Percentiles rank a stretch among this genome's conserved stretches.
phyloP scores from a whole-genome alignment of 148 eudicot species.

The Persicaria tinctoria region DNA sequence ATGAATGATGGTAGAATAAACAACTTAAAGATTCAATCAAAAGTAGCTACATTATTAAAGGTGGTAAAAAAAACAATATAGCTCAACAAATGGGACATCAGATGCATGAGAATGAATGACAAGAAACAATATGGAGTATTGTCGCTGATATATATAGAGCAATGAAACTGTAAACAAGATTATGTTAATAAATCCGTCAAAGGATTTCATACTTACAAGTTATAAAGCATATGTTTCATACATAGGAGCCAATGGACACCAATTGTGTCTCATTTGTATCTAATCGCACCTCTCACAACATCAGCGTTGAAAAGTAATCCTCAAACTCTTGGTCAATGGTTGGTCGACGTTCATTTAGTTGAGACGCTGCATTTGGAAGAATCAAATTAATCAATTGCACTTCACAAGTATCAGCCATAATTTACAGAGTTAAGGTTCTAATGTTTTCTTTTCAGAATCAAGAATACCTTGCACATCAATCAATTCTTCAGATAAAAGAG shows the following conservation, averaged over 20 bases:
- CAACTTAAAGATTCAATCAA: too few species aligned
- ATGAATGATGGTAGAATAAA: too few species aligned
- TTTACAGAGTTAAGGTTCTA: not conserved
- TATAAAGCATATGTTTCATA: not conserved
- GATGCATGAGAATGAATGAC: not conserved
- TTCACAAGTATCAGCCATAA: not conserved
- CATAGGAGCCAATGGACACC: not conserved
- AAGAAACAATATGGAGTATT: not conserved
- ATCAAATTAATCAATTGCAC: not conserved
- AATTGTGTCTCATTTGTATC: not conserved
- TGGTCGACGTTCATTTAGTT: slow-evolving; percentile 15
- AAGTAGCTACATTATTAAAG: too few species aligned
- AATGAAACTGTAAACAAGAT: not conserved
- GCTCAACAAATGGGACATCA: not conserved
- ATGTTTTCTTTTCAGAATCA: not conserved
- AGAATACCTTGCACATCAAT: not conserved
- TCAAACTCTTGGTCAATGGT: slow-evolving; percentile 41
- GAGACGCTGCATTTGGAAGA: slow-evolving; percentile 23
- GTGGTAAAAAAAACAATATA: too few species aligned
- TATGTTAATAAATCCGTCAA: not conserved
- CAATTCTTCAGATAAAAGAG: too few species aligned
- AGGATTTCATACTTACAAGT: not conserved
- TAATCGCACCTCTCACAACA: slow-evolving; percentile 19
- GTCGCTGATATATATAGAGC: not conserved
- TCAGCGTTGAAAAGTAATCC: slow-evolving; percentile 33